phyloP scores from a whole-genome alignment of 306 rosid genomes.

The Cyamopsis tetragonoloba region DNA sequence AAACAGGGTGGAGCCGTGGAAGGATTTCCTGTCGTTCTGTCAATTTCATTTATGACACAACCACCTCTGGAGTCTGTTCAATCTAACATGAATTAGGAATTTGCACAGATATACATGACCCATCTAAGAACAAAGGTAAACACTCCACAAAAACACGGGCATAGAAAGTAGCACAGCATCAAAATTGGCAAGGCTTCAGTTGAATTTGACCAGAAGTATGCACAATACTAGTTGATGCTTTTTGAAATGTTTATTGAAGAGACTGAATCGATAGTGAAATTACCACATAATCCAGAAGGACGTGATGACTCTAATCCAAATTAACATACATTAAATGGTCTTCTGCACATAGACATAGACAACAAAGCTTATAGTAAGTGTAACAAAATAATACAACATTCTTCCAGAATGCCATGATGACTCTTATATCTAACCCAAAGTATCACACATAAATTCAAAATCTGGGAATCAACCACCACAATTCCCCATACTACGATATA shows the following conservation, averaged over 20 bases:
- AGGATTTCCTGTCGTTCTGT: neutral
- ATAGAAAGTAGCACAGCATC: neutral
- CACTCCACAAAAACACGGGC: neutral
- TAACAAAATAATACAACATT: slow-evolving; percentile 7
- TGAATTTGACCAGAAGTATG: neutral
- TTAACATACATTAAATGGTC: neutral
- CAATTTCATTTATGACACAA: slow-evolving; percentile 11
- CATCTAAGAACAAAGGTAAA: neutral
- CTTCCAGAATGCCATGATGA: neutral
- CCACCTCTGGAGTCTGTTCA: too few relatives aligned
- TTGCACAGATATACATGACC: neutral
- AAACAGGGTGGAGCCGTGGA: neutral
- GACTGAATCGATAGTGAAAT: neutral
- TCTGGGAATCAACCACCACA: neutral
- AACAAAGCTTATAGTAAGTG: slow-evolving; percentile 5
- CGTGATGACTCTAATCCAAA: too few relatives aligned
- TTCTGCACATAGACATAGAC: neutral
- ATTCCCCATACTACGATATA: neutral
- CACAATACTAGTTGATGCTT: neutral
- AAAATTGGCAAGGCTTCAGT: slow-evolving; percentile 1
- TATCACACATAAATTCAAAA: neutral
- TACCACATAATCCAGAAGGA: neutral
- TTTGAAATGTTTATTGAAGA: neutral
- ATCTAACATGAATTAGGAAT: neutral
- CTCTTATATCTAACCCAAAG: neutral